Evolutionary conservation across 23 red algal genomes (phyloP), one percentile per base, ranked within the genome.

Genomic region (Porphyridium purpureum): DNA sequence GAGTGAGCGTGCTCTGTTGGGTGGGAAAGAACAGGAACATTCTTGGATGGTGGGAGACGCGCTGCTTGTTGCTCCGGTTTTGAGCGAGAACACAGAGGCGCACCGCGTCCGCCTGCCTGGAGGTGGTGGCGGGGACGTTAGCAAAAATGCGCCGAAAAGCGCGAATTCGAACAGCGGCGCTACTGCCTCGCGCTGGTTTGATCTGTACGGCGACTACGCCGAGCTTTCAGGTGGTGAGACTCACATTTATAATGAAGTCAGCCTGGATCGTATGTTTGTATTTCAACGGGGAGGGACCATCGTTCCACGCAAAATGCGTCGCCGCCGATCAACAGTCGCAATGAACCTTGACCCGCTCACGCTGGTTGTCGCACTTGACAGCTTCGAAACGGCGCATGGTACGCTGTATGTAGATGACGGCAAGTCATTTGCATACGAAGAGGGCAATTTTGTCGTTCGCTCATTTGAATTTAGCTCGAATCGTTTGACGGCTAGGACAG

Each of bases 351-450:
- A 94, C 41, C 88, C 88, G 7, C 49, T 65, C 32, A 83, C 78
- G 6, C 69, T 94, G 29, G 75, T 67, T 20, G 47, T 94, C 34
- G 79, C 79, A 11, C 55, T 85, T n/a, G 80, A 84, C 29, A 34
- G 26, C 7, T 41, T 36, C 14, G 61, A 53, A 3, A 50, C 51
- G 35, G 88, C 88, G 29, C 15, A 1, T n/a, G 88, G 88, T 4
- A 60, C 62, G 31, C 38, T 85, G 30, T 85, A 85, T 38, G 31
- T 81, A 27, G 88, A 94, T 52, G 88, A 94, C 57, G 78, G 78
- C 24, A 61, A 54, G 32, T 66, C 78, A 0, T 93, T 60, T 50
- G 34, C 56, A 3, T 93, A 70, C 25, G 35, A 75, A 35, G 47
- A 51, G 9, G 86, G 86, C 11, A 51, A 31, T 0, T 76, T 52